These are phyloP conservation scores for Periconia sp. DNA, from an alignment of 2,329 filamentous ascomycete species.

Conservation along the genomic window DNA sequence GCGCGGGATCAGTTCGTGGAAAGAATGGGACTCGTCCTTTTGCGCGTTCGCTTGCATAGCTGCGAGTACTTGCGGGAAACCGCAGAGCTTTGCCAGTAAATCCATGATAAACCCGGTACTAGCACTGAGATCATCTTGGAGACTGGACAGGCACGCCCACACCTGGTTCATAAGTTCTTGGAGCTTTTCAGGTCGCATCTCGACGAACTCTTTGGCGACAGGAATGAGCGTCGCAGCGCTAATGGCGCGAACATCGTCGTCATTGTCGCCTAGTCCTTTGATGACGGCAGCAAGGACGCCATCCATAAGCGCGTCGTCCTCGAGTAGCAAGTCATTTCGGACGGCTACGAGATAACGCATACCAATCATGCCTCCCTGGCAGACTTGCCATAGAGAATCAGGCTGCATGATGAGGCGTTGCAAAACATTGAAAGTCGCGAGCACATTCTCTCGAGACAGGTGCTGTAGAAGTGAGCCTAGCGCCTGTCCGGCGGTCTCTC, in stretches of 20 bases:
- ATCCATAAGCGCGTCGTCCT: conserved; percentile 86
- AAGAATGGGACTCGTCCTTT: conserved; percentile 79
- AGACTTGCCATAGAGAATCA: conserved; percentile 90
- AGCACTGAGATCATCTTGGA: conserved; percentile 96
- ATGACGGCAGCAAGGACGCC: conserved; percentile 92
- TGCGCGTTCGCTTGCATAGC: conserved; percentile 92
- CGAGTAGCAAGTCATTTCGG: conserved; percentile 85
- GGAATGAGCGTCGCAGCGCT: conserved; percentile 97
- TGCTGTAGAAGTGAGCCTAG: conserved; percentile 88
- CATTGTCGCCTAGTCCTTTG: conserved; percentile 87
- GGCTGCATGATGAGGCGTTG: conserved; percentile 92
- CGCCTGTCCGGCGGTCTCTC: conserved; percentile 94
- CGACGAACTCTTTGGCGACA: conserved; percentile 93
- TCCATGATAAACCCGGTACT: conserved; percentile 99
- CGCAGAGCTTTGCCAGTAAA: conserved; percentile 90
- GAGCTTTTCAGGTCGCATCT: conserved; percentile 77
- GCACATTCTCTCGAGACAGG: conserved; percentile 77
- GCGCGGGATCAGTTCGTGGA: conserved; percentile 88
- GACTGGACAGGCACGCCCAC: conserved; percentile 94
- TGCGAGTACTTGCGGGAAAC: conserved; percentile 88
- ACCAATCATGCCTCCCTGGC: conserved; percentile 97
- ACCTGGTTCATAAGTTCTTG: conserved; percentile 89
- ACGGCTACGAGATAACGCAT: conserved; percentile 94
- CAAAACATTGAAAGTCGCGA: conserved; percentile 82
- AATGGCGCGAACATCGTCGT: conserved; percentile 95